Evolutionary conservation across 106 monocot species (phyloP).

Genomic region (Alisma plantagoaquatica): DNA sequence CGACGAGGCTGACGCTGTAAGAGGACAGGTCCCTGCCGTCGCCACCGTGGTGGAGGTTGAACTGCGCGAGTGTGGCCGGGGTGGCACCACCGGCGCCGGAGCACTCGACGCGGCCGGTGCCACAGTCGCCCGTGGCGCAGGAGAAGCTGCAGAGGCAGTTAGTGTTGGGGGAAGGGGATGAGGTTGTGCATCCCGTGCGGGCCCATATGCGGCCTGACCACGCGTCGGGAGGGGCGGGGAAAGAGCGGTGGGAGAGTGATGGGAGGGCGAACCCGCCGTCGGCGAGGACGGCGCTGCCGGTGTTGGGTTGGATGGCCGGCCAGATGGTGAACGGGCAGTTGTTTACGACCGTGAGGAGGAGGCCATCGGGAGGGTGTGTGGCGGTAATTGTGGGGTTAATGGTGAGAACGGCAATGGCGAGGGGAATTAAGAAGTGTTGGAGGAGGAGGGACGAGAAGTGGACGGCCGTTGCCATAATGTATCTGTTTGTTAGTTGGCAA

Average conservation of each 20-base stretch:
- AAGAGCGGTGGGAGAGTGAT: constrained; percentile 38
- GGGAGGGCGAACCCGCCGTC: constrained; percentile 50
- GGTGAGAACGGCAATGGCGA: no score
- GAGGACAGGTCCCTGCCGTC: constrained; percentile 37
- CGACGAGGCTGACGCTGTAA: constrained; percentile 78
- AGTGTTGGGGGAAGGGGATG: constrained; percentile 1
- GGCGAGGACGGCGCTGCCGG: constrained; percentile 43
- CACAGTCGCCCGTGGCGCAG: constrained; percentile 65
- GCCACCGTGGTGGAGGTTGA: constrained; percentile 70
- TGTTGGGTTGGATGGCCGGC: constrained; percentile 67
- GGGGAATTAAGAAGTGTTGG: no score
- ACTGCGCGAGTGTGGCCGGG: constrained; percentile 50
- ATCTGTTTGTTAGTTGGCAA: no score
- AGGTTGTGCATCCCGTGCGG: constrained; percentile 36
- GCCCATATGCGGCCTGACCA: constrained; percentile 77
- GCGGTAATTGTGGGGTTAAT: no score
- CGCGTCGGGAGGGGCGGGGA: constrained; percentile 34
- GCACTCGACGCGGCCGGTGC: constrained; percentile 41
- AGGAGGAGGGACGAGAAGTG: no score
- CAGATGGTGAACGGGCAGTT: constrained; percentile 68
- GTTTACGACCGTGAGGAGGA: constrained; percentile 61
- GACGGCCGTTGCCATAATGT: no score
- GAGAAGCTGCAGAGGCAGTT: constrained; percentile 7
- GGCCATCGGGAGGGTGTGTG: no score
- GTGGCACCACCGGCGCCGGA: constrained; percentile 31